These are phyloP conservation scores for Candida dubliniensis DNA, from an alignment of 1,139 yeast species.

Conservation along the genomic window DNA sequence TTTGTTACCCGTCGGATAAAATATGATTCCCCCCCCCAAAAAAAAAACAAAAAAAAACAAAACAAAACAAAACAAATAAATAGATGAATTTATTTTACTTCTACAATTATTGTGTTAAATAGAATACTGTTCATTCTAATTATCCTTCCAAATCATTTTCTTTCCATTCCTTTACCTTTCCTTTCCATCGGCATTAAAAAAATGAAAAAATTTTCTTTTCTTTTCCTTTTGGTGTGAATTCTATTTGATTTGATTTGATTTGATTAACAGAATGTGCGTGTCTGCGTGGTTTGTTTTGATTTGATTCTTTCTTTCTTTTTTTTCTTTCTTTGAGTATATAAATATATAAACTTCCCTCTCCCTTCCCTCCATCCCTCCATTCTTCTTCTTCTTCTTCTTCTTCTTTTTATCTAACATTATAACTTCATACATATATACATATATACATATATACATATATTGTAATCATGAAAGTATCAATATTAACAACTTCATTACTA, in stretches of 20 bases:
- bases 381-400: background rate
- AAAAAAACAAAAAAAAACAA: too few relatives aligned
- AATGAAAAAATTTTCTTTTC: background rate
- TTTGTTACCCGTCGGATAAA: too few relatives aligned
- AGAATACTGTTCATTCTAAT: too few relatives aligned
- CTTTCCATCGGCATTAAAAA: background rate
- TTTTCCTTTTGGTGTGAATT: too few relatives aligned
- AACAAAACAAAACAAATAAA: too few relatives aligned
- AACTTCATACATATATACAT: background rate
- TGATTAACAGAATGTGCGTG: background rate
- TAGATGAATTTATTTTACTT: too few relatives aligned
- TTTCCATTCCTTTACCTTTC: too few relatives aligned
- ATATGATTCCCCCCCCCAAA: too few relatives aligned
- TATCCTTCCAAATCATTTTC: too few relatives aligned
- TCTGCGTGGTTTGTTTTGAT: background rate
- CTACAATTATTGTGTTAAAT: too few relatives aligned
- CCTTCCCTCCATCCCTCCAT: background rate
- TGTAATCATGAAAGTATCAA: conserved; percentile 11
- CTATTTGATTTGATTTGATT: background rate
- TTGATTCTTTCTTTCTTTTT: background rate
- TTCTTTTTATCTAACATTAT: too few relatives aligned
- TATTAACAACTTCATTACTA: conserved; percentile 10
- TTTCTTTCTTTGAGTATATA: background rate
- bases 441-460: too few relatives aligned
- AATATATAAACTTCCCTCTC: background rate